Evolutionary conservation across 306 rosid species (phyloP).

Genomic region (Ormosia emarginata): DNA sequence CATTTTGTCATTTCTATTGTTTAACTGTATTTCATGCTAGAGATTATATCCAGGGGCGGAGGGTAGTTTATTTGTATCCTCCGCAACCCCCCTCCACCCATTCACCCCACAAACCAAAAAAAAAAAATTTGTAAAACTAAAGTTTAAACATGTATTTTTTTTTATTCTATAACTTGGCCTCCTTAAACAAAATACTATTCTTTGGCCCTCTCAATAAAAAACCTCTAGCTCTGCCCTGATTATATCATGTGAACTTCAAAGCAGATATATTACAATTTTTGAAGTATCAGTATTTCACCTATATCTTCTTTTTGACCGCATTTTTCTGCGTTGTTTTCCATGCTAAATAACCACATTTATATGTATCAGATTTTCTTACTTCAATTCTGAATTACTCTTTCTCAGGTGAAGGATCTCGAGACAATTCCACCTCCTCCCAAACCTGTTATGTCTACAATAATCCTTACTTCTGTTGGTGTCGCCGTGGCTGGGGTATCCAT

Average conservation of each 20-base stretch:
- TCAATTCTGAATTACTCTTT: neutral
- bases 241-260: neutral
- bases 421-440: slow-evolving; percentile 30
- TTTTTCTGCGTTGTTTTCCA: neutral
- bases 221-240: no score
- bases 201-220: no score
- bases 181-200: no score
- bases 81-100: no score
- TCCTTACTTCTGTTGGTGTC: slow-evolving; percentile 29
- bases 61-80: no score
- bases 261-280: neutral
- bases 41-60: neutral
- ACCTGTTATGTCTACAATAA: neutral
- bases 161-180: no score
- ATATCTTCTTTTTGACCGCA: neutral
- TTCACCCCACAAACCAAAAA: no score
- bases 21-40: neutral
- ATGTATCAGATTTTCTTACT: neutral
- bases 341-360: neutral
- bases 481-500: slow-evolving; percentile 46
- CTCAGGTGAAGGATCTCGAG: slow-evolving; percentile 52
- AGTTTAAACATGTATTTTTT: no score
- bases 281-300: neutral
- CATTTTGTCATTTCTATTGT: neutral
- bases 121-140: no score